Percentiles rank a stretch among this genome's conserved stretches.
phyloP scores from a whole-genome alignment of 352 stramenopile genomes.

The Pseudoperonospora humuli region DNA sequence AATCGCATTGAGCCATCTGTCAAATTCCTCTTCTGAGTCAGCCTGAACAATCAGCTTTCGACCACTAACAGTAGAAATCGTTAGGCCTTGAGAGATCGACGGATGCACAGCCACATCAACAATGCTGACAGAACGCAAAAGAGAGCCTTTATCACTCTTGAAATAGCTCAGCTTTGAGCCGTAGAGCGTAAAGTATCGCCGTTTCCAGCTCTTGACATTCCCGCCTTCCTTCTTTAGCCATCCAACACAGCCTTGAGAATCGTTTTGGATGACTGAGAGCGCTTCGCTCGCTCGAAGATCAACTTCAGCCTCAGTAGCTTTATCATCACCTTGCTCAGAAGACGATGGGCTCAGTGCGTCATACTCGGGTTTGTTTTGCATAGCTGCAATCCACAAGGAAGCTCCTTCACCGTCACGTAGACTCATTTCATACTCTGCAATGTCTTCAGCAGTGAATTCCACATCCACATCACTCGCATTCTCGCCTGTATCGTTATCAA shows the following conservation, averaged over 20 bases:
- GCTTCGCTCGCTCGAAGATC: slow-evolving; percentile 14
- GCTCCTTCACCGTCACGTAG: slow-evolving; percentile 25
- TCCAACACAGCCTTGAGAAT: slow-evolving; percentile 35
- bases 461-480: slow-evolving; percentile 20
- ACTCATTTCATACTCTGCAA: slow-evolving; percentile 24
- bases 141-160: slow-evolving; percentile 51
- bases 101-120: slow-evolving; percentile 27
- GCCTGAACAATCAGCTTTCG: slow-evolving; percentile 55
- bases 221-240: slow-evolving; percentile 69
- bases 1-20: slow-evolving; percentile 47
- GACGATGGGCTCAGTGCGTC: slow-evolving; percentile 14
- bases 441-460: slow-evolving; percentile 26
- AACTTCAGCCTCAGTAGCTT: slow-evolving; percentile 6
- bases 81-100: slow-evolving; percentile 33
- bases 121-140: slow-evolving; percentile 43
- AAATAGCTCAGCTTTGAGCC: slow-evolving; percentile 68
- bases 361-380: slow-evolving; percentile 32
- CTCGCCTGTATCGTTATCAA: slow-evolving; percentile 37
- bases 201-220: slow-evolving; percentile 65
- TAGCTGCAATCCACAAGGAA: slow-evolving; percentile 50
- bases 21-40: slow-evolving; percentile 54
- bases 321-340: slow-evolving; percentile 13
- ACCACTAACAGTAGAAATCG: slow-evolving; percentile 32
- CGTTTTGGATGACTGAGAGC: slow-evolving; percentile 9
- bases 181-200: slow-evolving; percentile 66